Conservation (phyloP, 371 early-diverging fungal species). For the Neoconidiobolus thromboides region DNA sequence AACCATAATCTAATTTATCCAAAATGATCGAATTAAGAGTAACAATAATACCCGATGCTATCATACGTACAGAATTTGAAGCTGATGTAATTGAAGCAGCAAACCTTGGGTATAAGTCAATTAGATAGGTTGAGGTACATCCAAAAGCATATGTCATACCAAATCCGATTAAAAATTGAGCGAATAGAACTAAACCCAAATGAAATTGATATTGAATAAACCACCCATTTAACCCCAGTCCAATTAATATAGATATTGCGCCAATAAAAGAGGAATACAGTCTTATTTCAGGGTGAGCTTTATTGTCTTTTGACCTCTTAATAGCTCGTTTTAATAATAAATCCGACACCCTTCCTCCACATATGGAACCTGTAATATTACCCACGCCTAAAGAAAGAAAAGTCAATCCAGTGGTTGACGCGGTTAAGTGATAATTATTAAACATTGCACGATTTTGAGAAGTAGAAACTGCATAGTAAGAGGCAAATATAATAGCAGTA, state of each 20-base stretch:
- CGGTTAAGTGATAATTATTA: slow-evolving; percentile 14
- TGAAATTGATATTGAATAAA: slow-evolving; percentile 14
- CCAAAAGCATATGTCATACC: not conserved
- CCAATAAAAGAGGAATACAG: slow-evolving; percentile 20
- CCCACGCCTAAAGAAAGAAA: slow-evolving; percentile 24
- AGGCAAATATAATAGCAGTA: slow-evolving; percentile 28
- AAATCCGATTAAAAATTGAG: slow-evolving; percentile 1
- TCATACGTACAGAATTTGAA: not conserved
- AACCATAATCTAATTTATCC: not conserved
- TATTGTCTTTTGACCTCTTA: not conserved
- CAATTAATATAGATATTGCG: slow-evolving; percentile 14
- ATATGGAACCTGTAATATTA: slow-evolving; percentile 20
- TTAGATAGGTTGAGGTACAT: slow-evolving; percentile 2
- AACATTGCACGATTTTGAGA: slow-evolving; percentile 16
- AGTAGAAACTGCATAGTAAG: slow-evolving; percentile 25
- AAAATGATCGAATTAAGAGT: not conserved
- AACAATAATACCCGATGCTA: not conserved
- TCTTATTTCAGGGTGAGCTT: slow-evolving; percentile 13
- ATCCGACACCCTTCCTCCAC: slow-evolving; percentile 21
- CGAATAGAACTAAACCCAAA: not conserved
- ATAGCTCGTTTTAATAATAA: slow-evolving; percentile 4
- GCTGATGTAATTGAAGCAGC: not conserved
- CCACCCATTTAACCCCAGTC: slow-evolving; percentile 23
- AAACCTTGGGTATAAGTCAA: slow-evolving; percentile 3
- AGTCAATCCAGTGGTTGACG: slow-evolving; percentile 20